Conservation (phyloP, 2,329 filamentous ascomycete species). For the Diaporthe sp. region DNA sequence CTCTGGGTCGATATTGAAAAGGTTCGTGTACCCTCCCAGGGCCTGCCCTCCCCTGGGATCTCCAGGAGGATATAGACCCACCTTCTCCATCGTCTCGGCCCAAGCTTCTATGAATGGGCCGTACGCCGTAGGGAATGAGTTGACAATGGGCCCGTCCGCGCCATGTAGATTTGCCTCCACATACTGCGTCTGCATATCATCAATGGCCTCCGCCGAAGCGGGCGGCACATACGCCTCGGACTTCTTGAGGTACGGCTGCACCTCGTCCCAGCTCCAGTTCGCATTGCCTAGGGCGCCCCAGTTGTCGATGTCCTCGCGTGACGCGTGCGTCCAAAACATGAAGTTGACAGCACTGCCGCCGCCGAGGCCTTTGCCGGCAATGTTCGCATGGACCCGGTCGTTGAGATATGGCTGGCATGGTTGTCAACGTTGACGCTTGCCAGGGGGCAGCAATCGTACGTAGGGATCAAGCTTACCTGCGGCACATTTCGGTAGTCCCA, state of each 20-base stretch:
- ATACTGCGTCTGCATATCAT: constrained; percentile 22
- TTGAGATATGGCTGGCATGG: background rate
- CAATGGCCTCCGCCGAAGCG: background rate
- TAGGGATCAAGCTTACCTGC: background rate
- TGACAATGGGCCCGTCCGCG: background rate
- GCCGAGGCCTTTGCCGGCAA: constrained; percentile 1
- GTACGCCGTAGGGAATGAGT: constrained; percentile 10
- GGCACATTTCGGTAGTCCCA: constrained; percentile 6
- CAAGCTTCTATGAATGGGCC: background rate
- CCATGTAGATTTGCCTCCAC: background rate
- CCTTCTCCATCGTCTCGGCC: background rate
- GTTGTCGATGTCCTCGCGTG: background rate
- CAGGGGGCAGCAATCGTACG: no score
- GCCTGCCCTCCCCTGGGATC: constrained; percentile 1
- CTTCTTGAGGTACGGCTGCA: background rate
- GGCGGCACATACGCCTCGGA: background rate
- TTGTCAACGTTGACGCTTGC: background rate
- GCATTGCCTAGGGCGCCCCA: background rate
- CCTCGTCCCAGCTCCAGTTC: constrained; percentile 5
- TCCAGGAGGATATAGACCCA: background rate
- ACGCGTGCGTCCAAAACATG: constrained; percentile 7
- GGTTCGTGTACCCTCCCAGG: constrained; percentile 5
- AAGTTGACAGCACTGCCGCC: constrained; percentile 12
- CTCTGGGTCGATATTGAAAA: background rate
- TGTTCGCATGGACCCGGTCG: background rate